Conservation (phyloP, 306 rosid genomes). For the Oemleria cerasiformis region DNA sequence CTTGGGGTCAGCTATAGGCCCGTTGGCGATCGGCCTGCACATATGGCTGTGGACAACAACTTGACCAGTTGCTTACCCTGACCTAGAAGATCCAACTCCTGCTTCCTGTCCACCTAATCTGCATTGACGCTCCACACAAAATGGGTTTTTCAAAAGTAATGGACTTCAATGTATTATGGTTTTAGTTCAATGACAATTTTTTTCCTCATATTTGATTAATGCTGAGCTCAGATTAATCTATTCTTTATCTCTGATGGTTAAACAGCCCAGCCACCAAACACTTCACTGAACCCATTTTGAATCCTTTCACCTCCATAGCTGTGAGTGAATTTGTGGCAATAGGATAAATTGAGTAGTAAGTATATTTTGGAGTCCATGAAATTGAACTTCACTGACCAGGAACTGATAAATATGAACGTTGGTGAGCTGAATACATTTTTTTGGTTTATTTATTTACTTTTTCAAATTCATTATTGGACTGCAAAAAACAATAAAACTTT, state of each 20-base stretch:
- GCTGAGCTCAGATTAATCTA: background rate
- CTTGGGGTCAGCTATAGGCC: background rate
- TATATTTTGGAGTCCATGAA: background rate
- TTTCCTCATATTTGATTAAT: background rate
- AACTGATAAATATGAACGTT: background rate
- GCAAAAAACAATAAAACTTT: background rate
- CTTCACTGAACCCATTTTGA: background rate
- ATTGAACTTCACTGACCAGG: background rate
- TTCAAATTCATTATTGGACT: too few species aligned
- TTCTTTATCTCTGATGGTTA: background rate
- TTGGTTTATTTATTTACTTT: too few species aligned
- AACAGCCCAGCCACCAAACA: background rate
- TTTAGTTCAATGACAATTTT: background rate
- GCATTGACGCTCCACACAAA: background rate
- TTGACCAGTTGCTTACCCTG: background rate
- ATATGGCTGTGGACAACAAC: background rate
- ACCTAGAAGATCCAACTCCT: background rate
- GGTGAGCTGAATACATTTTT: background rate
- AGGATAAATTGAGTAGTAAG: background rate
- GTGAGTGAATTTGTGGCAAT: conserved; percentile 1
- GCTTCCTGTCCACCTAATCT: background rate
- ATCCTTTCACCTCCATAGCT: background rate
- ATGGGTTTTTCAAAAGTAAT: background rate
- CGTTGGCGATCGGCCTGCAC: background rate
- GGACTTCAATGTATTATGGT: background rate